Percentiles rank a stretch among this genome's conserved stretches.
Conservation (phyloP, 306 rosid species). For the Begonia fuchsioides region DNA sequence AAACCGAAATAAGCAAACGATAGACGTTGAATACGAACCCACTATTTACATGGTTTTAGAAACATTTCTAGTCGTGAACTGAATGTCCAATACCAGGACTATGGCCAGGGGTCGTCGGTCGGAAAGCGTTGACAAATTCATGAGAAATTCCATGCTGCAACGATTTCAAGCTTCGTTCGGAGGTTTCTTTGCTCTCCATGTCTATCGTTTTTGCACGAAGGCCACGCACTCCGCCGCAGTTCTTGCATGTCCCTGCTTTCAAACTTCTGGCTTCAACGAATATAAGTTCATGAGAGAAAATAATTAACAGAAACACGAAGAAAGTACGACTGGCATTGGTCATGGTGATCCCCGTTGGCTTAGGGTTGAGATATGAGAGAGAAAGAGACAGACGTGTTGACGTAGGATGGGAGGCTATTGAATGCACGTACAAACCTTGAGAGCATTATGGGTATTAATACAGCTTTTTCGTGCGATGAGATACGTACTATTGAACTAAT, state of each 20-base stretch:
- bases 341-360: slow-evolving; percentile 17
- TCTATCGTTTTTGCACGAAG: slow-evolving; percentile 3
- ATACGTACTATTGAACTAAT: too few relatives aligned
- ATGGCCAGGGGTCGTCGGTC: slow-evolving; percentile 61
- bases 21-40: background rate
- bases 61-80: slow-evolving; percentile 16
- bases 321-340: slow-evolving; percentile 21
- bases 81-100: slow-evolving; percentile 82
- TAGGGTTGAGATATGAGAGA: background rate
- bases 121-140: slow-evolving; percentile 39
- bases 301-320: slow-evolving; percentile 24
- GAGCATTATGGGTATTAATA: slow-evolving; percentile 8
- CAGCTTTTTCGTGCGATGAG: background rate
- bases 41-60: background rate
- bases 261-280: slow-evolving; percentile 34
- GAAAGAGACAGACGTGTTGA: background rate
- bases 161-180: background rate
- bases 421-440: slow-evolving; percentile 6
- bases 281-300: slow-evolving; percentile 33
- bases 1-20: background rate
- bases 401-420: too few relatives aligned
- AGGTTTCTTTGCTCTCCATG: background rate
- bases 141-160: slow-evolving; percentile 6
- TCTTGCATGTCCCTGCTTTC: slow-evolving; percentile 14
- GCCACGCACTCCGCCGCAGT: background rate